Percentiles rank a stretch among this genome's conserved stretches.
These are phyloP conservation scores for Lasiodiplodia sp. DNA, from an alignment of 2,329 filamentous ascomycete species.

Conservation along the genomic window DNA sequence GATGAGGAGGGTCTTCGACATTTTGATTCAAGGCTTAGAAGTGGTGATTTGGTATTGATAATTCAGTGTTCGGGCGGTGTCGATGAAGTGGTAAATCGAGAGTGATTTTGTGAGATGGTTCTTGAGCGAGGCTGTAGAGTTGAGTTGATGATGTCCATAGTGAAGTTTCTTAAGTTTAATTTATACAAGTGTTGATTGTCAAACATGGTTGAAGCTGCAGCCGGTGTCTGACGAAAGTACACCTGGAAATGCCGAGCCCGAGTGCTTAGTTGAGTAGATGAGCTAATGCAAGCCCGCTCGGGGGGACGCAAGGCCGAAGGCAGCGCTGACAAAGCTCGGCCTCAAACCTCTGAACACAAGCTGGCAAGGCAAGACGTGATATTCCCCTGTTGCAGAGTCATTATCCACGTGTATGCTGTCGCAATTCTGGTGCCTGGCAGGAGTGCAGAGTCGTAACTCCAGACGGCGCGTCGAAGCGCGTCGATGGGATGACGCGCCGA, in stretches of 20 bases:
- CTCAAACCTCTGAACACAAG: background rate
- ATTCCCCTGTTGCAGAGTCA: too few relatives aligned
- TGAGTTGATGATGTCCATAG: constrained; percentile 1
- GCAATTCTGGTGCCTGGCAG: too few relatives aligned
- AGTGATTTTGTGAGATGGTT: background rate
- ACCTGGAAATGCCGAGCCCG: background rate
- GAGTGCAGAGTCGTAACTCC: background rate
- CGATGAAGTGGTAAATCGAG: background rate
- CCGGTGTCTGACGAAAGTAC: background rate
- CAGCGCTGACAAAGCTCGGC: constrained; percentile 19
- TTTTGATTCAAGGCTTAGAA: constrained; percentile 29
- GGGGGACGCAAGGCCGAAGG: background rate
- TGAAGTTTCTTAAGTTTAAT: background rate
- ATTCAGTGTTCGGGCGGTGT: background rate
- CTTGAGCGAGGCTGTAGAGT: background rate
- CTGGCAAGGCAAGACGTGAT: too few relatives aligned
- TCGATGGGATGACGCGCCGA: background rate
- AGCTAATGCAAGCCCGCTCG: background rate
- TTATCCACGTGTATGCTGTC: too few relatives aligned
- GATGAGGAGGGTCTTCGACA: constrained; percentile 48
- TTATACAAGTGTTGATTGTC: background rate
- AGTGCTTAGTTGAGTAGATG: background rate
- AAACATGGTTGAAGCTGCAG: background rate
- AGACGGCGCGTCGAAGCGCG: background rate
- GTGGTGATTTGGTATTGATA: background rate